These are phyloP conservation scores for Dictyophora rubrovolvata DNA, from an alignment of 768 basidiomycete species.

Conservation along the genomic window DNA sequence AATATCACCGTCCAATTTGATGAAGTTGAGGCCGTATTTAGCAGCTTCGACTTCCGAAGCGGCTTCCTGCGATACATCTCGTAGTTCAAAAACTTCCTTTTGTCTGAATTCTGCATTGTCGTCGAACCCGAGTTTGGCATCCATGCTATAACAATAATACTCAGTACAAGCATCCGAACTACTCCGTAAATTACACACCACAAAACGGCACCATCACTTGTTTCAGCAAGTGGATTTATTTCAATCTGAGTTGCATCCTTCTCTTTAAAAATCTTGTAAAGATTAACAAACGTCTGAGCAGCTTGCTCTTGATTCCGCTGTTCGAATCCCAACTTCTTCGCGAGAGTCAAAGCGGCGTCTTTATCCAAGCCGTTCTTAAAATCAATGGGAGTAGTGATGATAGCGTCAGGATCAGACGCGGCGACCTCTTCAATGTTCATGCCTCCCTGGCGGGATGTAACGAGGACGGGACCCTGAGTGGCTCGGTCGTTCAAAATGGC, in stretches of 20 bases:
- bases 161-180: not conserved
- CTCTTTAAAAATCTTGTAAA: conserved; percentile 96
- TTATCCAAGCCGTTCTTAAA: conserved; percentile 73
- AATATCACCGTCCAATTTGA: conserved; percentile 95
- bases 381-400: conserved; percentile 90
- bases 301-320: conserved; percentile 69
- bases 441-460: conserved; percentile 89
- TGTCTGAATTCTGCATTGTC: conserved; percentile 99
- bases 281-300: conserved; percentile 84
- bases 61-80: conserved; percentile 93
- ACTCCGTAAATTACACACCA: conserved; percentile 48
- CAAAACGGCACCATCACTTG: conserved; percentile 82
- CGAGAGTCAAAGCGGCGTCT: conserved; percentile 61
- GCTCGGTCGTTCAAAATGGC: conserved; percentile 94
- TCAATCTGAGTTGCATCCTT: conserved; percentile 99
- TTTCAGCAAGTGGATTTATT: conserved; percentile 96
- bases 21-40: conserved; percentile 93
- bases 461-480: conserved; percentile 81
- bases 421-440: conserved; percentile 99
- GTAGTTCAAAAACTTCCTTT: conserved; percentile 74
- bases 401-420: conserved; percentile 85
- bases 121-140: conserved; percentile 99
- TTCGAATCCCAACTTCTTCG: conserved; percentile 84
- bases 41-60: conserved; percentile 97
- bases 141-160: conserved; percentile 59